These are phyloP conservation scores for Vitellaria paradoxa DNA, from an alignment of 179 eudicot species.

Conservation along the genomic window DNA sequence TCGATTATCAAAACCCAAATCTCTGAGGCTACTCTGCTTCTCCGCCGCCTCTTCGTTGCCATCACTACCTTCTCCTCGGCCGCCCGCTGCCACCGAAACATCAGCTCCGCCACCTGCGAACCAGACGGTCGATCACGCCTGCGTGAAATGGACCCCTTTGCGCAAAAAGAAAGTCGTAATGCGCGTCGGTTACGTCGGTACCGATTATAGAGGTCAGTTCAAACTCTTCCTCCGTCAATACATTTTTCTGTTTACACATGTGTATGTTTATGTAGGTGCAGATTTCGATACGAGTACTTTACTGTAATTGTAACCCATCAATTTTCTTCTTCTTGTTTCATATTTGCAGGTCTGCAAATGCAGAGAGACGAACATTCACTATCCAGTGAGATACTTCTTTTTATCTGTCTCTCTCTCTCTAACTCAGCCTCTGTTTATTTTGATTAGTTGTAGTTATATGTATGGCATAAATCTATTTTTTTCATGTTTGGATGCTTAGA, in stretches of 20 bases:
- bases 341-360: slow-evolving; percentile 63
- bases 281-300: neutral
- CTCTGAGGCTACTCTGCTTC: neutral
- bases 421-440: neutral
- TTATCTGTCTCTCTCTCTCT: neutral
- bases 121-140: neutral
- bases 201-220: slow-evolving; percentile 70
- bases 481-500: neutral
- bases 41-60: neutral
- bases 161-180: slow-evolving; percentile 88
- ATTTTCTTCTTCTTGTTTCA: neutral
- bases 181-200: slow-evolving; percentile 92
- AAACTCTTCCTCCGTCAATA: neutral
- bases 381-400: slow-evolving; percentile 44
- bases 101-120: slow-evolving; percentile 7
- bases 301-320: neutral
- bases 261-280: neutral
- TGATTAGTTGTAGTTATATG: neutral
- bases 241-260: too few relatives aligned
- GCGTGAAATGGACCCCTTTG: slow-evolving; percentile 56
- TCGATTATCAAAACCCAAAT: slow-evolving; percentile 9
- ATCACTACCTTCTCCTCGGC: neutral
- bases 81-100: neutral
- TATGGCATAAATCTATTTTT: neutral
- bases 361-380: slow-evolving; percentile 56